phyloP scores from a whole-genome alignment of 805 yeast species.

The Zygosaccharomyces kombuchaensis region DNA sequence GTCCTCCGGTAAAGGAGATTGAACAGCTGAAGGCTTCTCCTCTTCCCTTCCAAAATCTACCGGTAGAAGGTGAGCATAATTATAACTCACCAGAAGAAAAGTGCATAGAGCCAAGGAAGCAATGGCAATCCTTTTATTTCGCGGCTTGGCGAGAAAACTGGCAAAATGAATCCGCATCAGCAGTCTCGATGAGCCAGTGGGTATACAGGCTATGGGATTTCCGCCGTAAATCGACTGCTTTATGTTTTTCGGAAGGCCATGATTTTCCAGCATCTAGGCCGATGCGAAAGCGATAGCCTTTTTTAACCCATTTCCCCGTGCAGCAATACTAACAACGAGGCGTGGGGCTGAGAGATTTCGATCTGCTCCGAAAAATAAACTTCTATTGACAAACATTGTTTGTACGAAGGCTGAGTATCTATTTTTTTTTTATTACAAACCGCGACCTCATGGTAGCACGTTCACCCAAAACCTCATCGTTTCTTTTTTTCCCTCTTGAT shows the following conservation, averaged over 20 bases:
- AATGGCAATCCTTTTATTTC: background rate
- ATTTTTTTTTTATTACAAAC: background rate
- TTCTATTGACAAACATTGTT: background rate
- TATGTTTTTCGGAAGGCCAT: background rate
- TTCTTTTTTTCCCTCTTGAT: conserved; percentile 18
- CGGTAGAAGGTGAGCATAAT: conserved; percentile 3
- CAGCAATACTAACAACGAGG: background rate
- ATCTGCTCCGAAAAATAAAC: background rate
- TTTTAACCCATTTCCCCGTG: background rate
- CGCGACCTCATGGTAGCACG: conserved; percentile 25
- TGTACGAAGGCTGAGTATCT: background rate
- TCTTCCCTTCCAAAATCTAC: background rate
- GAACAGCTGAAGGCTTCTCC: background rate
- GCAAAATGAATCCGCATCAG: background rate
- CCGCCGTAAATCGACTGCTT: background rate
- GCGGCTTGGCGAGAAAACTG: background rate
- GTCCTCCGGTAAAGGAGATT: background rate
- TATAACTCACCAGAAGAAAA: background rate
- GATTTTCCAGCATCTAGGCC: background rate
- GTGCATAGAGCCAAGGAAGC: conserved; percentile 1
- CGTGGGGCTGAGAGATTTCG: background rate
- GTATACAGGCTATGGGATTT: background rate
- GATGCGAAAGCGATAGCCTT: background rate
- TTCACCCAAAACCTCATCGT: conserved; percentile 32
- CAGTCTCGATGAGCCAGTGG: background rate